A percentile compares a stretch with the other conserved stretches of the same genome.
phyloP scores from a whole-genome alignment of 2,329 filamentous ascomycete species.

The Colletotrichum sojae region DNA sequence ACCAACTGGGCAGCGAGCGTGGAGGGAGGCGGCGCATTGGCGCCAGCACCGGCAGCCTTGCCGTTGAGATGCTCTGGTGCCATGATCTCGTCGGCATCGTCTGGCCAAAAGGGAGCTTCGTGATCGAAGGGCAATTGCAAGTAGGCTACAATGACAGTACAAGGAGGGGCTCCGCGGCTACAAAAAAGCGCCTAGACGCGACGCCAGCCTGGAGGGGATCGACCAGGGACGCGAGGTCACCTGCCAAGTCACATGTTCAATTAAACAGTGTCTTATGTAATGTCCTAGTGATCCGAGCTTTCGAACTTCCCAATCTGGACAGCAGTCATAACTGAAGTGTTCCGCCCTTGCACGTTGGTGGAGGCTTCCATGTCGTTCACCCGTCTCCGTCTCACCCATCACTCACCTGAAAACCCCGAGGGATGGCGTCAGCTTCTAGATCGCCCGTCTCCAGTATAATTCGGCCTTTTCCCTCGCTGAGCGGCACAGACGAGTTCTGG shows the following conservation, averaged over 20 bases:
- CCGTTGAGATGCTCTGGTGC: conserved; percentile 34
- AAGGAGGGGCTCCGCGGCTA: neutral
- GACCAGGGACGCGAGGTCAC: conserved; percentile 36
- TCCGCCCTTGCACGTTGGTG: neutral
- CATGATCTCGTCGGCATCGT: conserved; percentile 35
- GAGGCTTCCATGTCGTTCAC: conserved; percentile 8
- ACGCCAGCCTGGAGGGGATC: conserved; percentile 13
- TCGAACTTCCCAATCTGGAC: neutral
- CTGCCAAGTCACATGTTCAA: conserved; percentile 11
- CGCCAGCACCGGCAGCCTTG: conserved; percentile 33
- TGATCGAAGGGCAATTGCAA: neutral
- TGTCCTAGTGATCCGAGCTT: neutral
- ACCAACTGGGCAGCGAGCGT: conserved; percentile 91
- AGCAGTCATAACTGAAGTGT: no score
- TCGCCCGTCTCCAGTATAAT: neutral
- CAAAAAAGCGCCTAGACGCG: conserved; percentile 1
- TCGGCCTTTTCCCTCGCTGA: neutral
- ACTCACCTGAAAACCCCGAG: neutral
- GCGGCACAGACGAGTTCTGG: neutral
- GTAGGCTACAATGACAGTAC: neutral
- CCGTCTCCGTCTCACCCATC: neutral
- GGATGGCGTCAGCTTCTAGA: conserved; percentile 17
- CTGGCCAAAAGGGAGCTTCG: neutral
- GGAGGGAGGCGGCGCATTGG: conserved; percentile 75
- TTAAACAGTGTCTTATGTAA: conserved; percentile 1